Evolutionary conservation across 805 yeast species (phyloP).

Genomic region (Wickerhamomyces rabaulensis): DNA sequence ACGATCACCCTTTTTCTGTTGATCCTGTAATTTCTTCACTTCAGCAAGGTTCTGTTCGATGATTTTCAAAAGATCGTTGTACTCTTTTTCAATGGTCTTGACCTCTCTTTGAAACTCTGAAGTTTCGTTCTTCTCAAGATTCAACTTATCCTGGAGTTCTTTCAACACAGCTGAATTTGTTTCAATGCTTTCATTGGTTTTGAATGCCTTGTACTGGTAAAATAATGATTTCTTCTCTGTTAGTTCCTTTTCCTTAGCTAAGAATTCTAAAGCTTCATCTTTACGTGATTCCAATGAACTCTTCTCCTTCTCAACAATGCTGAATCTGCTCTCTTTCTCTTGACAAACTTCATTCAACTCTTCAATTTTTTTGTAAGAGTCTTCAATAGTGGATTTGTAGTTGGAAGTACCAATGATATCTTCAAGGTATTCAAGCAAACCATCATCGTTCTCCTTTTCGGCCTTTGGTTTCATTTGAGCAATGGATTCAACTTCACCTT

Average conservation of each 20-base stretch:
- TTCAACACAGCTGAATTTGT: conserved; percentile 32
- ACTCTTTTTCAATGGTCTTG: conserved; percentile 25
- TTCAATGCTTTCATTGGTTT: conserved; percentile 35
- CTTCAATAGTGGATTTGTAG: conserved; percentile 75
- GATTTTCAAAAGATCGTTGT: conserved; percentile 18
- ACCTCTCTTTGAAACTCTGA: conserved; percentile 35
- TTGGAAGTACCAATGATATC: conserved; percentile 94
- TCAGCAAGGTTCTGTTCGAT: conserved; percentile 21
- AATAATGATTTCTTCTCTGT: conserved; percentile 47
- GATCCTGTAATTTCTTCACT: conserved; percentile 28
- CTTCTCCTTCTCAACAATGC: conserved; percentile 74
- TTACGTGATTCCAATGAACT: conserved; percentile 57
- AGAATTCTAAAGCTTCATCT: conserved; percentile 60
- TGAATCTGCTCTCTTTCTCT: conserved; percentile 76
- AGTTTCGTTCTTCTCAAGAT: conserved; percentile 38
- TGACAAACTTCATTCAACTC: conserved; percentile 72
- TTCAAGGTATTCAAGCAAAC: conserved; percentile 87
- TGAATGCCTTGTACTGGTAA: conserved; percentile 45
- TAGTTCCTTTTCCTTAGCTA: conserved; percentile 59
- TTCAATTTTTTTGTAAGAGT: conserved; percentile 54
- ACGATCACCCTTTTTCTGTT: conserved; percentile 43
- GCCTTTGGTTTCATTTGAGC: conserved; percentile 99
- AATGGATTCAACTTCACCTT: conserved; percentile 97
- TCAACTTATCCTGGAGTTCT: conserved; percentile 36
- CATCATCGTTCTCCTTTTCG: conserved; percentile 87